phyloP scores from a whole-genome alignment of 108 stramenopile genomes.

The Nannochloropsis oceanica region DNA sequence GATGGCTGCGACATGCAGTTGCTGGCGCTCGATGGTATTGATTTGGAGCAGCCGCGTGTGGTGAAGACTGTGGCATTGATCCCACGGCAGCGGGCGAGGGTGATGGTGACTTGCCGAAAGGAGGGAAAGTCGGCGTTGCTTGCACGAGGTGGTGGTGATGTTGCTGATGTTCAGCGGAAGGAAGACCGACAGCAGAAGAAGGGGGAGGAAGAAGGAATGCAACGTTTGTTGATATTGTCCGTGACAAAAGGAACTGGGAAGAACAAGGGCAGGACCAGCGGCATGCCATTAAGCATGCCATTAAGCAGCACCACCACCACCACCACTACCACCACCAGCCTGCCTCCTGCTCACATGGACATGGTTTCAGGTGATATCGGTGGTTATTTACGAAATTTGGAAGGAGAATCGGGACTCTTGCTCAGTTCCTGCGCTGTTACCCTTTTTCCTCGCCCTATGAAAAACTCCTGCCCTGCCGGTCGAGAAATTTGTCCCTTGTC shows the following conservation, averaged over 20 bases:
- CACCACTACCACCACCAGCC: too few species aligned
- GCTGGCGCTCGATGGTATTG: background rate
- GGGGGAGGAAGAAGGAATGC: background rate
- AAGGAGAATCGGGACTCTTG: too few species aligned
- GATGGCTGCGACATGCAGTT: background rate
- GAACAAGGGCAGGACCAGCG: too few species aligned
- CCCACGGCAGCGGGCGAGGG: background rate
- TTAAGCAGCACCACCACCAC: too few species aligned
- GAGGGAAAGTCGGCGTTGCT: background rate
- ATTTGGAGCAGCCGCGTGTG: background rate
- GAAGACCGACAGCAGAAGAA: background rate
- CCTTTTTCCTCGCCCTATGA: too few species aligned
- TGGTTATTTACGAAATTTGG: too few species aligned
- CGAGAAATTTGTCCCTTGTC: too few species aligned
- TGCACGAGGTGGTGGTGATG: background rate
- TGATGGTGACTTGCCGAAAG: background rate
- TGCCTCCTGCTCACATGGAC: too few species aligned
- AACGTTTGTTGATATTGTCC: background rate
- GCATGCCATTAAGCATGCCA: too few species aligned
- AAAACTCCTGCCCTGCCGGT: too few species aligned
- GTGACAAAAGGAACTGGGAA: background rate
- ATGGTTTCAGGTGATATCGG: too few species aligned
- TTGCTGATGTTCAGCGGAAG: background rate
- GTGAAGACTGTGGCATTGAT: background rate
- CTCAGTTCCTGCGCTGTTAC: too few species aligned